Percentiles rank a stretch among this genome's conserved stretches.
Conservation (phyloP, 1,139 yeast species). For the Lodderomyces parapsilosis region DNA sequence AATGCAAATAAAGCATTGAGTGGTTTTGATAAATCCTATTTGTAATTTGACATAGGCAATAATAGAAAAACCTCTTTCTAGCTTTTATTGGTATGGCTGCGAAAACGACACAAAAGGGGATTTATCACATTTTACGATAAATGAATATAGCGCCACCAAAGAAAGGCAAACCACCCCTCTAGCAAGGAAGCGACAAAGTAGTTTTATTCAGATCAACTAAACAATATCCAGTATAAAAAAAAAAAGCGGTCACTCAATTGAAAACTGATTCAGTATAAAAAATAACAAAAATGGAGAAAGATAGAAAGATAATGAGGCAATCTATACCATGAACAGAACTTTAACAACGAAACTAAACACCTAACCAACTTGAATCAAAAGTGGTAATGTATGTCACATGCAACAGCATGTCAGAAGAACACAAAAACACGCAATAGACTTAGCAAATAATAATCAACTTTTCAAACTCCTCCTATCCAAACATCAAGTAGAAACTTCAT, state of each 20-base stretch:
- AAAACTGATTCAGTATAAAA: background rate
- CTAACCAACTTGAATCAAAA: no score
- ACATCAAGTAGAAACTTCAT: background rate
- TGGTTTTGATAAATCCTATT: background rate
- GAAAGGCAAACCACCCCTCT: no score
- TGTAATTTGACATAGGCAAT: background rate
- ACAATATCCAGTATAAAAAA: background rate
- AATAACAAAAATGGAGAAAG: background rate
- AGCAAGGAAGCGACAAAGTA: no score
- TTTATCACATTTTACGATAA: no score
- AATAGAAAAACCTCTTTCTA: background rate
- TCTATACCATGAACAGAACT: background rate
- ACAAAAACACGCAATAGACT: no score
- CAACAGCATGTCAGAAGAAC: no score
- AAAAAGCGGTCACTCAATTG: no score
- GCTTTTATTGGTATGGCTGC: conserved; percentile 6
- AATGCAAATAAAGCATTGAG: background rate
- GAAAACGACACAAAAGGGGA: background rate
- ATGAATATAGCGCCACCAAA: background rate
- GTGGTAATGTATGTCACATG: no score
- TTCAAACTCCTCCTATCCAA: no score
- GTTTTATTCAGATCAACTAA: background rate
- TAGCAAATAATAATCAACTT: no score
- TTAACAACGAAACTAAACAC: no score
- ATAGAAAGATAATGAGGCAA: background rate